Evolutionary conservation across 257 asterid genomes (phyloP).

Genomic region (Nicotiana undulata): DNA sequence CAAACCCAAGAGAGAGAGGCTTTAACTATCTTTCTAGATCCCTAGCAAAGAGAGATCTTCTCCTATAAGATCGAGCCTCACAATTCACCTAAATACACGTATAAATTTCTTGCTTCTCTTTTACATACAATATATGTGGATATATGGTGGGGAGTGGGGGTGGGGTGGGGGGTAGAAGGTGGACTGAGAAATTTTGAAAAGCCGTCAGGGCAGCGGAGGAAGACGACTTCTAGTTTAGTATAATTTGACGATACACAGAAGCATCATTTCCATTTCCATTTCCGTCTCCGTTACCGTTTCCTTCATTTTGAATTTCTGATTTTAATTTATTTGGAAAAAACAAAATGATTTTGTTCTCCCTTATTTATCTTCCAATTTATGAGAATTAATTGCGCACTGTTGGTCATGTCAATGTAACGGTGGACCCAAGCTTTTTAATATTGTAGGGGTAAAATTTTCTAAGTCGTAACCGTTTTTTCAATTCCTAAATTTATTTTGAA

Average conservation of each 20-base stretch:
- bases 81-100: not conserved
- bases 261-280: not conserved
- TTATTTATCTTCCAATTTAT: not conserved
- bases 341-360: not conserved
- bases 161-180: constrained; percentile 64
- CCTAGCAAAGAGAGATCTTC: constrained; percentile 30
- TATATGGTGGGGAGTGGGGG: constrained; percentile 22
- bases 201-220: constrained; percentile 56
- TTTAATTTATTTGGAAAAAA: not conserved
- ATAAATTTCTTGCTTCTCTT: not conserved
- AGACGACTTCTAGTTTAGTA: constrained; percentile 48
- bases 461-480: too few species aligned
- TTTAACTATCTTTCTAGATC: constrained; percentile 15
- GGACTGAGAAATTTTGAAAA: constrained; percentile 32
- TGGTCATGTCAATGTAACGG: constrained; percentile 1
- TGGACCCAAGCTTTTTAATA: not conserved
- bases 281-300: not conserved
- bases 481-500: too few species aligned
- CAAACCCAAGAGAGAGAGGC: constrained; percentile 19
- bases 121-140: not conserved
- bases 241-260: not conserved
- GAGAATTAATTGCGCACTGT: constrained; percentile 1
- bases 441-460: too few species aligned
- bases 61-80: constrained; percentile 12
- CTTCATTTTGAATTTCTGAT: not conserved